Base-by-base conservation (phyloP, 2,329 filamentous ascomycete species). In the Fusarium decemcellulare region DNA sequence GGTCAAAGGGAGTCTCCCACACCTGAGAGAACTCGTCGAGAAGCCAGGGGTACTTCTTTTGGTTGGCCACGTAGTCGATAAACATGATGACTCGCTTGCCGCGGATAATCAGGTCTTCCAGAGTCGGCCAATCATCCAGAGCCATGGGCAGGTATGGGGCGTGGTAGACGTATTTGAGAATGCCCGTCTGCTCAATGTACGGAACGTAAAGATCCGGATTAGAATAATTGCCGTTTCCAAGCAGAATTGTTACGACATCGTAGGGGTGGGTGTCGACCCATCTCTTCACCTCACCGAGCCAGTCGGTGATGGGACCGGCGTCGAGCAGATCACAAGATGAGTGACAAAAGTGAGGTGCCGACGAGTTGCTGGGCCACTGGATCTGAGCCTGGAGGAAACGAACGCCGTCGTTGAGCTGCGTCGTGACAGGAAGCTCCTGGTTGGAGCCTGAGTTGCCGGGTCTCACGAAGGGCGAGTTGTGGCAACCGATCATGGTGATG, bases 1-100 rank as follows among this genome's bases (percentile, higher is more conserved):
- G 94, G 56, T 94, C 93, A 77, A 97, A 98, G 0, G 93, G 93
- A 1, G 94, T 95, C 82, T 98, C 93, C 93, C 93, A 97, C 81
- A 97, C 87, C 76, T 97, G 92, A 7, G 88, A 88, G 82, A 97
- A 98, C 80, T 98, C 87, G 78, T 97, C 93, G 42, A 97, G 85
- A 43, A 97, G 87, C 89, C 93, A 98, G 0, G 95, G 94, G 16
- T 93, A 91, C 18, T 86, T 85, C 1, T 85, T 88, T 80, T 97
- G 92, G 78, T 97, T 90, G 70, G 94, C 93, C 70, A 91, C 84
- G 82, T 97, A 97, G 81, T 97, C 94, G 81, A 97, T 87, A 81
- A 96, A 94, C 79, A 96, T 86, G 67, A 97, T 86, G 2, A 93
- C 91, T 11, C 93, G 88, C 79, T 93, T 89, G 61, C 88, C 87